Evolutionary conservation across 2,329 filamentous ascomycete genomes (phyloP).

Genomic region (Trichoderma sp.): DNA sequence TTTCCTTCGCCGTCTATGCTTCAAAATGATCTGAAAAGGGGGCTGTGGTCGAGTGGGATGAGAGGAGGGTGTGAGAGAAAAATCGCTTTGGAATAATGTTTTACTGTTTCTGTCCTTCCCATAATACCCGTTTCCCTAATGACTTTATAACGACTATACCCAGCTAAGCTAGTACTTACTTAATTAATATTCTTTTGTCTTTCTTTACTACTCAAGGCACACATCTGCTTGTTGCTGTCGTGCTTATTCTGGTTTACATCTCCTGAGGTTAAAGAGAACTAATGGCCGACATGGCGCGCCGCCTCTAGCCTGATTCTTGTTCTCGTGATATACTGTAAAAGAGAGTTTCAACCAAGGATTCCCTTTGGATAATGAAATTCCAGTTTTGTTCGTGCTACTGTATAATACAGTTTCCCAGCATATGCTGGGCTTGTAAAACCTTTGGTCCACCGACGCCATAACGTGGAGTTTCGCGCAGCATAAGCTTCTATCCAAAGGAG

Average conservation of each 20-base stretch:
- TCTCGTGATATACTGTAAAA: neutral
- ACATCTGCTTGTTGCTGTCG: neutral
- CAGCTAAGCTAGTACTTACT: slow-evolving; percentile 5
- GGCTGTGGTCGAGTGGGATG: neutral
- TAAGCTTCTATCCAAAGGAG: neutral
- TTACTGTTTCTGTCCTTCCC: neutral
- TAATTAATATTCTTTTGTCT: neutral
- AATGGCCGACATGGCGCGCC: neutral
- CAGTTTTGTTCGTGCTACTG: neutral
- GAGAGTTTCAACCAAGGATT: neutral
- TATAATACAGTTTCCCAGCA: no score
- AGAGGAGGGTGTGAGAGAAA: neutral
- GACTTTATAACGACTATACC: slow-evolving; percentile 12
- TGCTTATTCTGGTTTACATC: neutral
- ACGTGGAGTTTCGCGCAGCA: neutral
- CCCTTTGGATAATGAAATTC: neutral
- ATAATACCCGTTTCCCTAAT: neutral
- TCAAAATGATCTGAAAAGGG: neutral
- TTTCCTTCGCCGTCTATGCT: neutral
- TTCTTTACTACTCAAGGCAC: neutral
- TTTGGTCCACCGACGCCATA: neutral
- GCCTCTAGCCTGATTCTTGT: neutral
- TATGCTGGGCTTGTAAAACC: neutral
- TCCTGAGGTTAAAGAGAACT: neutral
- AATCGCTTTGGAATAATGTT: neutral